Percentiles rank a stretch among this genome's conserved stretches.
phyloP scores from a whole-genome alignment of 495 filamentous ascomycete genomes.

The Xylona heveae region DNA sequence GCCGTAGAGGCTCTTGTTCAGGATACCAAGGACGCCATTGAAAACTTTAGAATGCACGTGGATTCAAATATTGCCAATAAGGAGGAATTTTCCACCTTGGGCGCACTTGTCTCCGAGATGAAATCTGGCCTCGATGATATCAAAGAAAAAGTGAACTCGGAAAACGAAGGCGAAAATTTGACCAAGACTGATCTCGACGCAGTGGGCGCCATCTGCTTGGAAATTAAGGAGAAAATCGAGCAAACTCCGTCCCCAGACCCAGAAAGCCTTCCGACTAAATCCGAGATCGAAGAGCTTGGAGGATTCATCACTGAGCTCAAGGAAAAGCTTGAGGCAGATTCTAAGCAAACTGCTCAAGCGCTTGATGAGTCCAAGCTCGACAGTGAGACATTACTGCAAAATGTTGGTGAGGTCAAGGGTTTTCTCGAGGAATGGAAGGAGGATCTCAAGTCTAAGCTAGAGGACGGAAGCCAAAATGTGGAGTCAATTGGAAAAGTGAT shows the following conservation, averaged over 20 bases:
- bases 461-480: slow-evolving; percentile 31
- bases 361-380: slow-evolving; percentile 59
- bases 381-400: slow-evolving; percentile 32
- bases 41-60: slow-evolving; percentile 30
- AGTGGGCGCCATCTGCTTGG: slow-evolving; percentile 3
- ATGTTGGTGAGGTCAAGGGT: slow-evolving; percentile 34
- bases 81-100: slow-evolving; percentile 55
- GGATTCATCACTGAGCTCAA: slow-evolving; percentile 28
- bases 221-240: slow-evolving; percentile 3
- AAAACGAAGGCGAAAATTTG: slow-evolving; percentile 1
- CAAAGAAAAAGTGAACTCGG: slow-evolving; percentile 2
- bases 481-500: slow-evolving; percentile 20
- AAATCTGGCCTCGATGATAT: slow-evolving; percentile 15
- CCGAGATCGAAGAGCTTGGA: slow-evolving; percentile 2
- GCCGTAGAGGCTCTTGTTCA: slow-evolving; percentile 44
- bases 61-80: slow-evolving; percentile 42
- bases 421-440: slow-evolving; percentile 38
- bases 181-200: slow-evolving; percentile 6
- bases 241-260: slow-evolving; percentile 2
- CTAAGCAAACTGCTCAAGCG: slow-evolving; percentile 51
- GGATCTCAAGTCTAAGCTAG: slow-evolving; percentile 40
- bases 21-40: slow-evolving; percentile 48
- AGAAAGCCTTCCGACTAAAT: slow-evolving; percentile 4
- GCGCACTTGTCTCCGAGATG: slow-evolving; percentile 48
- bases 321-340: slow-evolving; percentile 42